Conservation (phyloP, 2,329 filamentous ascomycete species). For the Mycogone perniciosa region DNA sequence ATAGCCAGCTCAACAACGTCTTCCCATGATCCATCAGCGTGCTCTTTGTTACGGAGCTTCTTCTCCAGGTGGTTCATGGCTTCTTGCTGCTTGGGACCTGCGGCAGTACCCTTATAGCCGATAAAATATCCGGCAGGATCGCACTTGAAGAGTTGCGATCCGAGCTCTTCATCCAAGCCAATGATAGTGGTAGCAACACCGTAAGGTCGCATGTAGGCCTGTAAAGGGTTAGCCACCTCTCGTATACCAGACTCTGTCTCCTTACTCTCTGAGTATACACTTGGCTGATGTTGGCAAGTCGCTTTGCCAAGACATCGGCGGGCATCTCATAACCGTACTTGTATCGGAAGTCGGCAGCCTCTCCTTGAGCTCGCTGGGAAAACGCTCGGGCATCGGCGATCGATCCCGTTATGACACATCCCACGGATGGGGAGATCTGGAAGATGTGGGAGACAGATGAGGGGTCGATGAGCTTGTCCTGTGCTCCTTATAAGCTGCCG, state of each 20-base stretch:
- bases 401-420: slow-evolving; percentile 97
- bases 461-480: slow-evolving; percentile 99
- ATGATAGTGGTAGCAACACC: slow-evolving; percentile 94
- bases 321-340: slow-evolving; percentile 99
- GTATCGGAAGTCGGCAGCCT: slow-evolving; percentile 97
- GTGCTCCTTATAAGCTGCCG: slow-evolving; percentile 19
- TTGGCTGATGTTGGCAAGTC: slow-evolving; percentile 97
- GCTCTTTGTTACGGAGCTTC: slow-evolving; percentile 99
- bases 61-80: slow-evolving; percentile 98
- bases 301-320: slow-evolving; percentile 91
- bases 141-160: slow-evolving; percentile 95
- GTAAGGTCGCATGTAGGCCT: slow-evolving; percentile 95
- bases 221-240: slow-evolving; percentile 7
- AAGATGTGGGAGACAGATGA: slow-evolving; percentile 96
- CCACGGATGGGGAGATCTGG: slow-evolving; percentile 90
- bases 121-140: slow-evolving; percentile 97
- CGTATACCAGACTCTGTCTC: not conserved
- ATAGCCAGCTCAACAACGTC: slow-evolving; percentile 97
- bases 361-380: slow-evolving; percentile 84
- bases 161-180: slow-evolving; percentile 84
- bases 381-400: slow-evolving; percentile 95
- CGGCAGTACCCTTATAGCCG: slow-evolving; percentile 96
- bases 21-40: slow-evolving; percentile 87
- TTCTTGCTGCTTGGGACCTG: slow-evolving; percentile 97
- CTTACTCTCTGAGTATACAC: slow-evolving; percentile 93